Evolutionary conservation across 2,329 filamentous ascomycete species (phyloP).

Genomic region (Fusarium torreyae): DNA sequence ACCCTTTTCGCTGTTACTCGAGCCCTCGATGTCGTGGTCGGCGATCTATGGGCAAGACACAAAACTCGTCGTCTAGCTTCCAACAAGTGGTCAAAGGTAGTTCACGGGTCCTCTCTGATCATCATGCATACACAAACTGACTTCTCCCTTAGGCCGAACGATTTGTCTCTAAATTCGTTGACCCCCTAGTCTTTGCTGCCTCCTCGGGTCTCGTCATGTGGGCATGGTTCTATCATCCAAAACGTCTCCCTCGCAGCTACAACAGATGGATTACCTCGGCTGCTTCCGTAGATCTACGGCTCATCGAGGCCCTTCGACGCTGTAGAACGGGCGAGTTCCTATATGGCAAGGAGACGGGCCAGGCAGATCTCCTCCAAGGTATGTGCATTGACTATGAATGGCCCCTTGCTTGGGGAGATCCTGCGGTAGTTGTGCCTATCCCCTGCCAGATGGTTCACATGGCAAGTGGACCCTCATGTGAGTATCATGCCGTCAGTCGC

Average conservation of each 20-base stretch:
- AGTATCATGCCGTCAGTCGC: slow-evolving; percentile 78
- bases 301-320: slow-evolving; percentile 81
- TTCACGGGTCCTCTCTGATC: neutral
- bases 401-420: slow-evolving; percentile 81
- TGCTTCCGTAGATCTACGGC: slow-evolving; percentile 80
- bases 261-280: slow-evolving; percentile 86
- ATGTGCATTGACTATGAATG: slow-evolving; percentile 81
- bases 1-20: slow-evolving; percentile 83
- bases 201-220: slow-evolving; percentile 88
- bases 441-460: slow-evolving; percentile 90
- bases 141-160: slow-evolving; percentile 50
- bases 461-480: slow-evolving; percentile 80
- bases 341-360: slow-evolving; percentile 82
- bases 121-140: slow-evolving; percentile 27
- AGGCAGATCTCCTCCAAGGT: slow-evolving; percentile 75
- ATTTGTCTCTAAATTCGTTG: slow-evolving; percentile 61
- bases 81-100: slow-evolving; percentile 64
- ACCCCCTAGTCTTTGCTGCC: slow-evolving; percentile 79
- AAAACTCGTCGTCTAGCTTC: slow-evolving; percentile 61
- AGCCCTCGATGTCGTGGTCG: slow-evolving; percentile 79
- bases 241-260: slow-evolving; percentile 79
- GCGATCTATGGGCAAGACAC: slow-evolving; percentile 73
- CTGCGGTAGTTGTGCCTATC: slow-evolving; percentile 77
- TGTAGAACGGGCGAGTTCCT: slow-evolving; percentile 74
- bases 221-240: slow-evolving; percentile 86